Evolutionary conservation across 345 rosid genomes (phyloP), one percentile per base, ranked within the genome.

Genomic region (Eucalyptus regnans): DNA sequence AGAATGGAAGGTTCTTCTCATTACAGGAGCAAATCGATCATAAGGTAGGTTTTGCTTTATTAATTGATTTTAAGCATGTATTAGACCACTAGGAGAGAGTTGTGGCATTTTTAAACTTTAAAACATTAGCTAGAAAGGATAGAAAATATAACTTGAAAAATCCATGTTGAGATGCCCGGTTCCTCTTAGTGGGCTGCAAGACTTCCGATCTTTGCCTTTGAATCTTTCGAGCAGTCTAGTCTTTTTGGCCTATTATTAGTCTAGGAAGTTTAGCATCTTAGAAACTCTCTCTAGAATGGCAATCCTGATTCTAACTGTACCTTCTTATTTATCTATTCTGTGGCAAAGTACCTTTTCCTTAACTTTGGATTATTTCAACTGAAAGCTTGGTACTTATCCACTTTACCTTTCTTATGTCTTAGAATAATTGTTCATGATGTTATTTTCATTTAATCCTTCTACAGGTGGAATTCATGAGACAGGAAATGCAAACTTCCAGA

Each of bases 21-120:
- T 91, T 97, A 86, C 97, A 95, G 89, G 95, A 96, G 88, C 99
- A 97, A 93, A 92, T 95, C 11, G 95, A 95, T 87, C 99, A 97
- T 88, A 97, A 96, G 99, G 99, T 95, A 92, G 87, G 83, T 37
- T 84, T 62, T 41, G 51, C 87, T 49, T 58, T 50, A 20, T 31
- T 8, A 79, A 52, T 64, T n/a, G 52, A 18, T 84, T 68, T 46
- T 41, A 37, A 31, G 80, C 88, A 48, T 86, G 33, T 49, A 29
- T 25, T 66, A 27, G 87, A 64, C 60, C 20, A 86, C 46, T 52
- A 80, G 44, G 37, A 54, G 79, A 81, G 44, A 33, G 27, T n/a
- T 87, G 48, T n/a, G 79, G n/a, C 44, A 18, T 52, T 9, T 10
- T 31, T 33, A 86, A 37, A 51, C 13, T 86, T 86, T 51, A 43